These are phyloP conservation scores for Hyaloscypha hepaticicola DNA, from an alignment of 495 filamentous ascomycete genomes.

Conservation along the genomic window DNA sequence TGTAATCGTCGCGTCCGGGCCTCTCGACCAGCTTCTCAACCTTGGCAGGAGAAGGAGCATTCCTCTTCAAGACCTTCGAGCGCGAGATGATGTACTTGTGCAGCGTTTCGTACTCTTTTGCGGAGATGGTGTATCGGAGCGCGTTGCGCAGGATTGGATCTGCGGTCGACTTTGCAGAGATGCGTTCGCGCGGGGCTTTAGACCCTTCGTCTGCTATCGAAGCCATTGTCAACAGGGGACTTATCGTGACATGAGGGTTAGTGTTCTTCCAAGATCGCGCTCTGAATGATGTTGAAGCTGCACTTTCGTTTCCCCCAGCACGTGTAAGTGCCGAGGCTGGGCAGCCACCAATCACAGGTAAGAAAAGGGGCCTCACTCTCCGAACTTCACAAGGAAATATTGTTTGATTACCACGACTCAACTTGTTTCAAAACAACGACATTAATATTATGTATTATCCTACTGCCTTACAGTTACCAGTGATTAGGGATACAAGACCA, in stretches of 20 bases:
- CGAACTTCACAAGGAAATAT: not conserved
- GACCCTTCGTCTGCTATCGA: conserved; percentile 18
- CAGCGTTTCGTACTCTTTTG: conserved; percentile 78
- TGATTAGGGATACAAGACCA: conserved; percentile 22
- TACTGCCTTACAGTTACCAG: not conserved
- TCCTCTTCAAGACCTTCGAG: conserved; percentile 57
- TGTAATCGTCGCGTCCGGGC: conserved; percentile 63
- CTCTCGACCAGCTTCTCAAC: conserved; percentile 47
- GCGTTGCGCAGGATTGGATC: conserved; percentile 73
- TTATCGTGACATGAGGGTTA: conserved; percentile 1
- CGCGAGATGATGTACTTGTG: conserved; percentile 75
- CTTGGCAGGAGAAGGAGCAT: conserved; percentile 53
- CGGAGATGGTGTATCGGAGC: conserved; percentile 78
- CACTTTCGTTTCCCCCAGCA: conserved; percentile 5
- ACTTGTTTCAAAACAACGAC: not conserved
- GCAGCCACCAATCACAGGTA: conserved; percentile 1
- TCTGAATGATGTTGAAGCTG: not conserved
- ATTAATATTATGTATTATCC: conserved; percentile 8
- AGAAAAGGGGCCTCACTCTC: not conserved
- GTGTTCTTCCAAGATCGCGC: conserved; percentile 5
- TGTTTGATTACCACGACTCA: not conserved
- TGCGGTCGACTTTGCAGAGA: conserved; percentile 40
- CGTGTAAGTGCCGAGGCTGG: conserved; percentile 23
- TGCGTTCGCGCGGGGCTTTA: conserved; percentile 14
- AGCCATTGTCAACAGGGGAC: conserved; percentile 13